These are phyloP conservation scores for Uncinocarpus reesii DNA, from an alignment of 2,329 filamentous ascomycete genomes.

Conservation along the genomic window DNA sequence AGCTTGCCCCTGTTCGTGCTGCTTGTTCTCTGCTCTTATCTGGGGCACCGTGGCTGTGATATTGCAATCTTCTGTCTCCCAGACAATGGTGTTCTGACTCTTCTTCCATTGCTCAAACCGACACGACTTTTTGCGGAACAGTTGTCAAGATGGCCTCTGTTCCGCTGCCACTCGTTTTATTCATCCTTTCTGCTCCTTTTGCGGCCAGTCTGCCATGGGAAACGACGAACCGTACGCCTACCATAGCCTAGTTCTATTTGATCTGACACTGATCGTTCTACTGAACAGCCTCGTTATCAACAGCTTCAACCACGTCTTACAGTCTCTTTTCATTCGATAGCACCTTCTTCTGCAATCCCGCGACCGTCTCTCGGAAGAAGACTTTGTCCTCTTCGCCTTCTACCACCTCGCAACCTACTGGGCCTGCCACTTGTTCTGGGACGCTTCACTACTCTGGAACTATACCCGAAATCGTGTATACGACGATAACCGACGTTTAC, in stretches of 20 bases:
- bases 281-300: no score
- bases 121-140: not conserved
- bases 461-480: constrained; percentile 8
- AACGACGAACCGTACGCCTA: no score
- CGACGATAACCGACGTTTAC: constrained; percentile 12
- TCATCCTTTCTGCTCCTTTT: not conserved
- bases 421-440: constrained; percentile 7
- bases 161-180: not conserved
- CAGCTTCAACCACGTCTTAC: no score
- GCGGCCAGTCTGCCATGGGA: constrained; percentile 2
- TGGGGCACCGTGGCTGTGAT: not conserved
- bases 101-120: no score
- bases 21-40: not conserved
- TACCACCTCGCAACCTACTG: not conserved
- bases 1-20: not conserved
- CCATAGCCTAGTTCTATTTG: no score
- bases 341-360: no score
- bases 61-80: no score
- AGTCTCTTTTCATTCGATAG: no score
- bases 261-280: no score
- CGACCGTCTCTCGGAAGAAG: no score
- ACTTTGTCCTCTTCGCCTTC: not conserved
- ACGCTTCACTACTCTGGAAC: not conserved
- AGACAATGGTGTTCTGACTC: no score
- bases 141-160: not conserved